Base-by-base conservation (phyloP, 768 basidiomycete genomes). In the Trametes coccinea region DNA sequence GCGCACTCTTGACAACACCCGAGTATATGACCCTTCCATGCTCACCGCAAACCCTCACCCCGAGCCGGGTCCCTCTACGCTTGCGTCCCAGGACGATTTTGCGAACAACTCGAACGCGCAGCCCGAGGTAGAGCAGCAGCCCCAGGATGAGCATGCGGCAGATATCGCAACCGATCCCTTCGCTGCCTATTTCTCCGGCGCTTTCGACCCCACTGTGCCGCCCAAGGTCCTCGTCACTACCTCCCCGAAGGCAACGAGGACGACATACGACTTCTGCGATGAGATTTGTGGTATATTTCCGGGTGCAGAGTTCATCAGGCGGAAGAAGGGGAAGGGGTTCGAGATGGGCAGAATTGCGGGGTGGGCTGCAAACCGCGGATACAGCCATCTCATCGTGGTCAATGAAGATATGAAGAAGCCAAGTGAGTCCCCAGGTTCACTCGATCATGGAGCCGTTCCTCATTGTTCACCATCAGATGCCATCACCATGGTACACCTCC, bases 391-490 rank as follows among this genome's bases (percentile, higher is more conserved):
- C 64, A 80, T 92, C 45, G 93, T 99, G 2, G 92, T 98, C 37
- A 98, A 98, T 64, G 97, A 99, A 70, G 92, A 98, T 67, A 88
- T 87, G 80, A 95, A 95, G 72, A 89, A 88, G 71, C 91, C 95
- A 13, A 97, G 97, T 95, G 67, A 74, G 93, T 66, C 22, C 5
- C 48, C 11, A n/a, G 16, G 10, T 10, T 4, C 8, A 4, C 17
- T 13, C 45, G 6, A 61, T 16, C 68, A 60, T 66, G 37, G 22
- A 60, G 53, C 34, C 62, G 22, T 22, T 48, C 16, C 22, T 50
- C 10, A 62, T 29, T 30, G 7, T 33, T 17, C 22, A 16, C 4
- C 5, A 22, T 41, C 66, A 98, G 97, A 96, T 75, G 94, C 95
- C 2, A 87, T 99, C 64, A 98, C 96, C 0, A 76, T 98, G 55